Conservation (phyloP, 495 filamentous ascomycete species). For the Aspergillus olivimuriae region DNA sequence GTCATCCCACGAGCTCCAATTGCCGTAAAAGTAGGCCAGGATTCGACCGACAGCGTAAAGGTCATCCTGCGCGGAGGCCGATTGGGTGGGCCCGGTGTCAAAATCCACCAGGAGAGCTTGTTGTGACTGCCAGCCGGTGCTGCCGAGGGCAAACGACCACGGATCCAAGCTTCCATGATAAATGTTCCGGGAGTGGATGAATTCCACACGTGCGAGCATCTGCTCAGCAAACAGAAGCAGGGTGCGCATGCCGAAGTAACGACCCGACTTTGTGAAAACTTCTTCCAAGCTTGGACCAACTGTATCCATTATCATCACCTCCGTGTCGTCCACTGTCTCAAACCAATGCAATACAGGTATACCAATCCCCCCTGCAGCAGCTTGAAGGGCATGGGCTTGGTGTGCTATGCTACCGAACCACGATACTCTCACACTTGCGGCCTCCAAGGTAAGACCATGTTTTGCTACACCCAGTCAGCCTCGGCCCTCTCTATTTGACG, state of each 20-base stretch:
- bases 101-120: slow-evolving; percentile 2
- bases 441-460: neutral
- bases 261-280: too few species aligned
- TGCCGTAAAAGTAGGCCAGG: neutral
- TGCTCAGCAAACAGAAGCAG: slow-evolving; percentile 1
- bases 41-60: slow-evolving; percentile 1
- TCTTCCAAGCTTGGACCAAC: slow-evolving; percentile 1
- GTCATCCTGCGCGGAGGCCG: neutral
- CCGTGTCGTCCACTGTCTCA: neutral
- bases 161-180: neutral
- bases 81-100: neutral
- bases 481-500: too few species aligned
- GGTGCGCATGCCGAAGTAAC: neutral
- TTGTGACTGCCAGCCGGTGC: neutral
- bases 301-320: slow-evolving; percentile 1
- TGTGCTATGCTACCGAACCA: neutral
- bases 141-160: slow-evolving; percentile 1
- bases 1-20: neutral
- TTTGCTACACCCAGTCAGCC: too few species aligned
- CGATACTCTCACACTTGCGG: neutral
- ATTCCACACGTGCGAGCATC: neutral
- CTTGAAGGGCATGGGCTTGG: neutral
- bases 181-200: slow-evolving; percentile 1
- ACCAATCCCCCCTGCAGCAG: neutral
- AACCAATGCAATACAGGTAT: slow-evolving; percentile 3